phyloP scores from a whole-genome alignment of 345 rosid species.

The Pistacia vera region DNA sequence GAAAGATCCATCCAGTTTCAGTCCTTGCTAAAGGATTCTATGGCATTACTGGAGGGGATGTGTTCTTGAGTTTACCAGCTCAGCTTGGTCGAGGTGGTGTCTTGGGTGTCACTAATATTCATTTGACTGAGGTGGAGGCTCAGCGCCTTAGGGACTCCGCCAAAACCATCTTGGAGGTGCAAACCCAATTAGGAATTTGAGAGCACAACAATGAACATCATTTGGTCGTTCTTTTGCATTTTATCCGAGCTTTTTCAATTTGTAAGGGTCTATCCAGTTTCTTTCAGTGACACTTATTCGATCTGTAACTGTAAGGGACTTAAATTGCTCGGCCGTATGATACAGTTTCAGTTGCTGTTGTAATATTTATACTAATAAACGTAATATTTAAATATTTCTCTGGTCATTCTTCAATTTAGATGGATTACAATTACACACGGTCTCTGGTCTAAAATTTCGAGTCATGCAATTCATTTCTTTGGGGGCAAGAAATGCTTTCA shows the following conservation, averaged over 20 bases:
- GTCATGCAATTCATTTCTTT: no score
- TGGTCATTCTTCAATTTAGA: no score
- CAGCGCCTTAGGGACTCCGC: conserved; percentile 69
- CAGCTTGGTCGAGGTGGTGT: conserved; percentile 76
- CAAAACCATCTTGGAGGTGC: conserved; percentile 64
- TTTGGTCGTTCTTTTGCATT: background rate
- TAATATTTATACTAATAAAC: background rate
- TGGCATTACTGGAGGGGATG: conserved; percentile 68
- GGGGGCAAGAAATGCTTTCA: no score
- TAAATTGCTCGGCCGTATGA: background rate
- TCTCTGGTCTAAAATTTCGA: no score
- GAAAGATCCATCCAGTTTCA: conserved; percentile 85
- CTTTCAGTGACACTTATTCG: background rate
- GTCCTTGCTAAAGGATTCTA: conserved; percentile 87
- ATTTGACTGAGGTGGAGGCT: conserved; percentile 70
- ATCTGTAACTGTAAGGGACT: background rate
- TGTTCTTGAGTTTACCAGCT: conserved; percentile 89
- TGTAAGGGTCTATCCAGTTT: background rate
- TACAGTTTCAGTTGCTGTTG: background rate
- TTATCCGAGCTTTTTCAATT: background rate
- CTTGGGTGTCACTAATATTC: conserved; percentile 75
- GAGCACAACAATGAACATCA: background rate
- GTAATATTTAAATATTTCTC: background rate
- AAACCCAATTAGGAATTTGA: conserved; percentile 65
- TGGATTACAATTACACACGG: no score